phyloP scores from a whole-genome alignment of 2,329 filamentous ascomycete species.

The Colletotrichum aenigma region DNA sequence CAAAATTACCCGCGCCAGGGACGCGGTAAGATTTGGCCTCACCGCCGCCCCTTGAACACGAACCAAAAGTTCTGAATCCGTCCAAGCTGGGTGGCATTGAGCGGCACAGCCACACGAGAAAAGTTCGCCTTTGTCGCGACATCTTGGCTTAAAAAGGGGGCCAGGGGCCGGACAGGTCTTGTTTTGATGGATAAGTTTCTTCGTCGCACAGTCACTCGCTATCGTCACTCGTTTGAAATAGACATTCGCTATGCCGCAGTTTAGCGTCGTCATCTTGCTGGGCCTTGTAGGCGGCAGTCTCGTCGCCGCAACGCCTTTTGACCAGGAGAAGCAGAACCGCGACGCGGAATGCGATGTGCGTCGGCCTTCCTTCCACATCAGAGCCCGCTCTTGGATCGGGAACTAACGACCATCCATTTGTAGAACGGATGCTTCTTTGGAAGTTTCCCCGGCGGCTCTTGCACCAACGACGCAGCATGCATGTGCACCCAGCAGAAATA shows the following conservation, averaged over 20 bases:
- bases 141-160: neutral
- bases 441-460: neutral
- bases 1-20: neutral
- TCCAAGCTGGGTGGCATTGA: neutral
- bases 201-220: neutral
- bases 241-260: neutral
- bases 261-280: neutral
- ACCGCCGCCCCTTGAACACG: neutral
- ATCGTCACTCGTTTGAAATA: neutral
- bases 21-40: neutral
- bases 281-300: neutral
- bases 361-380: fast-evolving
- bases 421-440: neutral
- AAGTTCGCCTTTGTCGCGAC: neutral
- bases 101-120: neutral
- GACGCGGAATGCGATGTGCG: neutral
- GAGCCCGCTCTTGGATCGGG: fast-evolving
- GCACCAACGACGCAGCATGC: neutral
- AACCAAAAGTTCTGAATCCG: neutral
- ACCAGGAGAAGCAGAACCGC: neutral
- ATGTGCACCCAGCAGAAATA: neutral
- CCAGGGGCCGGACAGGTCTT: neutral
- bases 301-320: neutral
- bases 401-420: fast-evolving
- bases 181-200: neutral